phyloP scores from a whole-genome alignment of 129 eudicot genomes.

The Gnaphalium uliginosum region DNA sequence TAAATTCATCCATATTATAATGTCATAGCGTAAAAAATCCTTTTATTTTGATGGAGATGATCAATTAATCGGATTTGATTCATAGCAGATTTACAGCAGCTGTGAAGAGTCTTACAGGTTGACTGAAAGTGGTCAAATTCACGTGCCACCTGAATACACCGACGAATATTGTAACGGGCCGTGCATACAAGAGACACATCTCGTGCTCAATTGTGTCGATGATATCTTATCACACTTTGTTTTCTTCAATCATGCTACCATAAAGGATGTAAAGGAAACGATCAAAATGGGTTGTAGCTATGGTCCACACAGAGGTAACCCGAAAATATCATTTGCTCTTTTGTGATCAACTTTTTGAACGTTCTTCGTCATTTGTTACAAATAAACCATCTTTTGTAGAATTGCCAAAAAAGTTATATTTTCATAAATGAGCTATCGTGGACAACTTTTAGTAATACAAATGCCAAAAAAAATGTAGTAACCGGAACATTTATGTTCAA shows the following conservation, averaged over 20 bases:
- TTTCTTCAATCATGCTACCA: conserved; percentile 59
- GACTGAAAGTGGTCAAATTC: conserved; percentile 56
- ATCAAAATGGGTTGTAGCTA: conserved; percentile 61
- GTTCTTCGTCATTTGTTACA: neutral
- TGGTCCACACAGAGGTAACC: conserved; percentile 70
- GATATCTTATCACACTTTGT: conserved; percentile 44
- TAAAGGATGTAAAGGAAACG: conserved; percentile 55
- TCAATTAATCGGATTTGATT: neutral
- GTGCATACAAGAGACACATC: conserved; percentile 64
- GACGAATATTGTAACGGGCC: conserved; percentile 66
- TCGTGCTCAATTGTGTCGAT: conserved; percentile 57
- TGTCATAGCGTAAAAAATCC: too few species aligned
- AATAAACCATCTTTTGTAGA: neutral
- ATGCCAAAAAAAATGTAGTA: neutral
- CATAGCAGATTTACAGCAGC: conserved; percentile 57
- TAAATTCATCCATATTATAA: neutral
- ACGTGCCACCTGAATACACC: conserved; percentile 59
- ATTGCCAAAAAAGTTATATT: neutral
- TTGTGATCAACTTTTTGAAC: neutral
- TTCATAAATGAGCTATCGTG: neutral
- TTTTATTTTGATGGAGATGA: neutral
- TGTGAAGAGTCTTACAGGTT: conserved; percentile 66
- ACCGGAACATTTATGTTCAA: neutral
- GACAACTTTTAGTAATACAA: neutral
- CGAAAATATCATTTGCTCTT: neutral